Conservation (phyloP, 2,329 filamentous ascomycete genomes). For the Didymella exigua region DNA sequence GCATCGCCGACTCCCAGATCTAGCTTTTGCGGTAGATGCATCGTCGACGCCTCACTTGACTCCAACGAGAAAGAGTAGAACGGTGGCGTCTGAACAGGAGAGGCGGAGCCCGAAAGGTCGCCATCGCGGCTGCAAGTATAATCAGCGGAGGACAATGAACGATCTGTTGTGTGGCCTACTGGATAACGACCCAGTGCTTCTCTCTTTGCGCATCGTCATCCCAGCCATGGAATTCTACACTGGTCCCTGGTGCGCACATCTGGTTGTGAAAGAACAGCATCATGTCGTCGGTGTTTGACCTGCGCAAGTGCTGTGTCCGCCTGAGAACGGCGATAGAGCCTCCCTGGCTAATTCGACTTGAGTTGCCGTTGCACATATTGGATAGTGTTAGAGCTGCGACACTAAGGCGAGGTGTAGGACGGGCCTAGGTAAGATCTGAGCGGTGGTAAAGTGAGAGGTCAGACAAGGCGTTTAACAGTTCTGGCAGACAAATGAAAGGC, state of each 20-base stretch:
- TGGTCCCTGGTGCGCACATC: constrained; percentile 30
- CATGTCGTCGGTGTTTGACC: constrained; percentile 28
- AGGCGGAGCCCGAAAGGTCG: constrained; percentile 27
- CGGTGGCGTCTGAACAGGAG: constrained; percentile 10
- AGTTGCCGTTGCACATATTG: constrained; percentile 24
- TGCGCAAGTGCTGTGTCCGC: constrained; percentile 19
- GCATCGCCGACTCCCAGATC: constrained; percentile 40
- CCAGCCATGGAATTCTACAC: constrained; percentile 36
- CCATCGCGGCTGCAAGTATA: constrained; percentile 34
- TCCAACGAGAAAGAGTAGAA: constrained; percentile 38
- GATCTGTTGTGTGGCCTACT: constrained; percentile 22
- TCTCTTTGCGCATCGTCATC: constrained; percentile 14
- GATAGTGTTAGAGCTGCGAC: not conserved
- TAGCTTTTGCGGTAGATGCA: constrained; percentile 31
- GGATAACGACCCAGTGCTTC: constrained; percentile 39
- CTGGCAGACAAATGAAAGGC: not conserved
- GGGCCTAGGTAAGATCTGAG: not conserved
- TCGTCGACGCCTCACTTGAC: not conserved
- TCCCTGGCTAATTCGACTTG: constrained; percentile 40
- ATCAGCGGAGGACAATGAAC: not conserved
- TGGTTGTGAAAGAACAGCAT: constrained; percentile 38
- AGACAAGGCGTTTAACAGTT: not conserved
- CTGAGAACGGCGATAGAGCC: constrained; percentile 45
- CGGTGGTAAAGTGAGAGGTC: not conserved
- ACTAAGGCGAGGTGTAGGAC: not conserved